phyloP scores from a whole-genome alignment of 345 rosid genomes.

The Syzygium aromaticum region DNA sequence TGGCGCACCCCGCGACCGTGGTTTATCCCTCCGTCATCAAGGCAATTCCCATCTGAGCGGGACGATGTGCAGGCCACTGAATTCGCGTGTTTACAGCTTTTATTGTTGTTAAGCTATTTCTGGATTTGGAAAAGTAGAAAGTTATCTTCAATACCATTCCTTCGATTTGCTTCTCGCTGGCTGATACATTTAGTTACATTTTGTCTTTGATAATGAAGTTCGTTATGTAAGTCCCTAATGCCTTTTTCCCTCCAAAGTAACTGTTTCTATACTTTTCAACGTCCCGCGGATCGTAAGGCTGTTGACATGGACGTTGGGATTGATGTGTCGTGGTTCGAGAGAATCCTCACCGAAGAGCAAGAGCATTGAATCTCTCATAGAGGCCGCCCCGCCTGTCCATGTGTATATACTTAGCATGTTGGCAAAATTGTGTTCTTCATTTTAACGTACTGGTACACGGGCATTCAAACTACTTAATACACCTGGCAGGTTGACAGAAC shows the following conservation, averaged over 20 bases:
- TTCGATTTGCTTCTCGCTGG: neutral
- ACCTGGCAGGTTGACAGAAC: too few relatives aligned
- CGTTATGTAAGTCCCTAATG: neutral
- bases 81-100: neutral
- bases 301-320: neutral
- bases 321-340: neutral
- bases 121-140: neutral
- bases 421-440: too few relatives aligned
- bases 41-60: slow-evolving; percentile 48
- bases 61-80: neutral
- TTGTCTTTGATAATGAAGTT: neutral
- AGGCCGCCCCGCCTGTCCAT: too few relatives aligned
- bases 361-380: too few relatives aligned
- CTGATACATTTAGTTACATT: neutral
- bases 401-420: too few relatives aligned
- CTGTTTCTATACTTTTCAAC: neutral
- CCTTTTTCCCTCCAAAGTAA: neutral
- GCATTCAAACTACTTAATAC: too few relatives aligned
- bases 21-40: slow-evolving; percentile 55
- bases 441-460: too few relatives aligned
- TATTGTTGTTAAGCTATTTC: neutral
- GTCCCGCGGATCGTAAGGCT: too few relatives aligned
- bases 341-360: too few relatives aligned
- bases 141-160: neutral
- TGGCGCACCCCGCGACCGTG: slow-evolving; percentile 80